phyloP scores from a whole-genome alignment of 2,329 filamentous ascomycete species.

The Colletotrichum tamarilloi region DNA sequence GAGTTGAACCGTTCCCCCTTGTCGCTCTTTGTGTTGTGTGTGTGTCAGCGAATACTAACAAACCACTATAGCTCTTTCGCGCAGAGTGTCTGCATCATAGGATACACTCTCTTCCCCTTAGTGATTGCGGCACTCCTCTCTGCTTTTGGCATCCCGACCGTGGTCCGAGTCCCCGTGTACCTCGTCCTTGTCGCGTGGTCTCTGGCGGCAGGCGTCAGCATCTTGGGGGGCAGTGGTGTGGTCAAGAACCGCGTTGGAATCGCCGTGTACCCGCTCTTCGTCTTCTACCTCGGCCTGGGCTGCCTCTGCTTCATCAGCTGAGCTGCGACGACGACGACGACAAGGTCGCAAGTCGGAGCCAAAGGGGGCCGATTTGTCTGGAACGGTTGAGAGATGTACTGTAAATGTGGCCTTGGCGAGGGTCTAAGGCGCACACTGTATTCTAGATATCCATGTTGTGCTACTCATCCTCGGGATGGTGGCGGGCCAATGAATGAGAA shows the following conservation, averaged over 20 bases:
- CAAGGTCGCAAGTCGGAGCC: background rate
- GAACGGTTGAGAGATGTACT: background rate
- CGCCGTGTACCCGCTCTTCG: conserved; percentile 92
- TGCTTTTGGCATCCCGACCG: conserved; percentile 80
- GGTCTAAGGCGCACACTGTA: conserved; percentile 14
- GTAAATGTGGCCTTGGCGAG: background rate
- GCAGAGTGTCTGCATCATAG: conserved; percentile 97
- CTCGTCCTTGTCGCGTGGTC: conserved; percentile 91
- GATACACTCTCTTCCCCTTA: conserved; percentile 96
- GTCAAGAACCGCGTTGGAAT: conserved; percentile 94
- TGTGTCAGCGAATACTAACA: conserved; percentile 11
- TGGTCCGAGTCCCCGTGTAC: conserved; percentile 91
- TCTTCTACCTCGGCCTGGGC: conserved; percentile 93
- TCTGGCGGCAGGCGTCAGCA: conserved; percentile 93
- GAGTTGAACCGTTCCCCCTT: conserved; percentile 52
- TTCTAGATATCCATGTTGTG: conserved; percentile 26
- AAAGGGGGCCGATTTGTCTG: background rate
- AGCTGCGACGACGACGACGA: conserved; percentile 16
- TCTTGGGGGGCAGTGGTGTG: conserved; percentile 93
- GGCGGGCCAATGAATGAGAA: background rate
- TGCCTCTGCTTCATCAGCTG: conserved; percentile 98
- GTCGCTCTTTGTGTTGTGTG: conserved; percentile 6
- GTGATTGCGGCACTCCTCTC: conserved; percentile 93
- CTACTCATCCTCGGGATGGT: background rate
- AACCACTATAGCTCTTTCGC: conserved; percentile 82